A percentile compares a stretch with the other conserved stretches of the same genome.
Evolutionary conservation across 768 basidiomycete genomes (phyloP).

Genomic region (Panaeolus cyanescens): DNA sequence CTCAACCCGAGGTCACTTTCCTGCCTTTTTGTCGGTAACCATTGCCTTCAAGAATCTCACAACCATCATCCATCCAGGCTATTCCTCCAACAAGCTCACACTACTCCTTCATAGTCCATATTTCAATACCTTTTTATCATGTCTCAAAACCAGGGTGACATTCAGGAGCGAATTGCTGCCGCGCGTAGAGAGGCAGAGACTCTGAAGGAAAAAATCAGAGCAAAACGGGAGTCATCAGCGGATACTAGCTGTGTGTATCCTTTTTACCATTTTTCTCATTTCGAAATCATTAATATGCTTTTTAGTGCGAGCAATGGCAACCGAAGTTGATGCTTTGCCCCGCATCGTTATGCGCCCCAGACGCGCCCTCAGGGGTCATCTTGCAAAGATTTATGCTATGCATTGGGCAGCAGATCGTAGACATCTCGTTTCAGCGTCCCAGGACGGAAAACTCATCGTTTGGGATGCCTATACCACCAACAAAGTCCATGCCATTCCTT

Average conservation of each 20-base stretch:
- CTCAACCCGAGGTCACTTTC: slow-evolving; percentile 2
- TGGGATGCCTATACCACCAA: slow-evolving; percentile 99
- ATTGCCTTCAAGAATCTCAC: slow-evolving; percentile 5
- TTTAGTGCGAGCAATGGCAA: slow-evolving; percentile 96
- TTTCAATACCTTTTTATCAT: slow-evolving; percentile 34
- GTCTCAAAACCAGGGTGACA: slow-evolving; percentile 83
- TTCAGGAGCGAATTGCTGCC: slow-evolving; percentile 92
- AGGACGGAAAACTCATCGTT: slow-evolving; percentile 98
- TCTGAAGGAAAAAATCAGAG: slow-evolving; percentile 98
- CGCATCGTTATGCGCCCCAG: slow-evolving; percentile 97
- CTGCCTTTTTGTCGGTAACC: slow-evolving; percentile 14
- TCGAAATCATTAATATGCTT: slow-evolving; percentile 16
- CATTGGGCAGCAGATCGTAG: slow-evolving; percentile 98
- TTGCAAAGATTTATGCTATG: slow-evolving; percentile 99
- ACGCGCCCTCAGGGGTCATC: slow-evolving; percentile 92
- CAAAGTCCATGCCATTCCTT: slow-evolving; percentile 98
- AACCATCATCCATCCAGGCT: not conserved
- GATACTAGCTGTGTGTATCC: slow-evolving; percentile 88
- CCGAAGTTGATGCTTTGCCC: slow-evolving; percentile 93
- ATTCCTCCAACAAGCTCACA: not conserved
- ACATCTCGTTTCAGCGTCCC: slow-evolving; percentile 98
- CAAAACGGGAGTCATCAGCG: slow-evolving; percentile 95
- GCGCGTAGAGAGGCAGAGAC: slow-evolving; percentile 96
- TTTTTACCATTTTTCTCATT: slow-evolving; percentile 4
- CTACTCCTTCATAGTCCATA: not conserved